phyloP scores from a whole-genome alignment of 495 filamentous ascomycete species.

The Penicillium cosmopolitanum region DNA sequence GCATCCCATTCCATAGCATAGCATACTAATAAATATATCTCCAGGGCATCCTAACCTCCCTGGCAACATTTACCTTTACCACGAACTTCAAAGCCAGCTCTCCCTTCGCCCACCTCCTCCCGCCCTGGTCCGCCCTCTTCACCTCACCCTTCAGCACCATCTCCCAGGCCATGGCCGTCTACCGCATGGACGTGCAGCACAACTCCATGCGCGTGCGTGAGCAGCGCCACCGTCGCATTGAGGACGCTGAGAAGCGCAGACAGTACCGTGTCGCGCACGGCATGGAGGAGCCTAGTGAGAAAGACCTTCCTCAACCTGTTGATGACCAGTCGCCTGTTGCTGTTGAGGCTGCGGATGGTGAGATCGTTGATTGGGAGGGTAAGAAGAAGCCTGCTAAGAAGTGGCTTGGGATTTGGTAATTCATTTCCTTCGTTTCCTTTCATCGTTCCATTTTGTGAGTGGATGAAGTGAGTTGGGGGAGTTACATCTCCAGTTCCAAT shows the following conservation, averaged over 20 bases:
- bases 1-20: not conserved
- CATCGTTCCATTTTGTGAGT: not conserved
- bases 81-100: conserved; percentile 72
- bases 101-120: conserved; percentile 73
- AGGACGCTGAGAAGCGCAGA: conserved; percentile 79
- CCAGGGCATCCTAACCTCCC: conserved; percentile 66
- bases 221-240: conserved; percentile 64
- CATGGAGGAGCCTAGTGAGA: conserved; percentile 54
- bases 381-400: conserved; percentile 59
- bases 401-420: conserved; percentile 66
- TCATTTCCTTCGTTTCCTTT: not conserved
- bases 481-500: no score
- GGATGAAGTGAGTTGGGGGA: no score
- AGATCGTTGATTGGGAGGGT: conserved; percentile 47
- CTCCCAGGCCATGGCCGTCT: conserved; percentile 62
- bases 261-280: conserved; percentile 85
- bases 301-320: conserved; percentile 17
- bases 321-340: conserved; percentile 25
- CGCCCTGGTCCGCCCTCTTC: conserved; percentile 60
- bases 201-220: conserved; percentile 64
- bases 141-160: conserved; percentile 65
- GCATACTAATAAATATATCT: not conserved
- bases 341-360: conserved; percentile 18
- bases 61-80: conserved; percentile 69
- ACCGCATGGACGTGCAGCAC: conserved; percentile 69